Conservation (phyloP, 805 yeast genomes). For the Metschnikowia koreensis region DNA sequence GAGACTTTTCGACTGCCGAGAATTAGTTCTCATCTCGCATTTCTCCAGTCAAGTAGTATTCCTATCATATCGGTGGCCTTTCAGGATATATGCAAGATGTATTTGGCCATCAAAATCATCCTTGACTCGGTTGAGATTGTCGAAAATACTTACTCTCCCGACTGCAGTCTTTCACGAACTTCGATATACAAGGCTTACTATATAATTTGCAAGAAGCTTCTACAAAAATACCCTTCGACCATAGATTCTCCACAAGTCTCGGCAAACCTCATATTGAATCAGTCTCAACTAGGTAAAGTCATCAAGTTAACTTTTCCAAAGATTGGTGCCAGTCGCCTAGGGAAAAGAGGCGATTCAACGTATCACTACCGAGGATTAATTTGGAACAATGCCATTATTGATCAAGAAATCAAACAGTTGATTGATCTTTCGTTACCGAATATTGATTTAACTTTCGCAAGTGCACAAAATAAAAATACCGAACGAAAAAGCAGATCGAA, state of each 20-base stretch:
- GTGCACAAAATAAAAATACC: constrained; percentile 5
- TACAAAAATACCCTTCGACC: constrained; percentile 21
- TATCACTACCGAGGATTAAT: constrained; percentile 40
- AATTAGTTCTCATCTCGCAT: neutral
- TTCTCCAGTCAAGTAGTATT: neutral
- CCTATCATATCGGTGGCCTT: constrained; percentile 28
- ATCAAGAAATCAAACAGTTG: constrained; percentile 27
- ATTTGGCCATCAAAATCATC: constrained; percentile 41
- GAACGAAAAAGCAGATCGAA: neutral
- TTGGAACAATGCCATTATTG: constrained; percentile 36
- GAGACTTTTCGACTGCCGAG: neutral
- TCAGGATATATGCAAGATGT: constrained; percentile 42
- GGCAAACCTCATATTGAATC: constrained; percentile 33
- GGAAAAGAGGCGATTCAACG: constrained; percentile 42
- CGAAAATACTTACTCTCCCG: constrained; percentile 16
- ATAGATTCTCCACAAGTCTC: neutral
- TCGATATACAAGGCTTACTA: constrained; percentile 42
- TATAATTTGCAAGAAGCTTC: constrained; percentile 39
- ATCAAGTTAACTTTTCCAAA: constrained; percentile 41
- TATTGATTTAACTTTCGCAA: constrained; percentile 28
- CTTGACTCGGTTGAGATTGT: constrained; percentile 32
- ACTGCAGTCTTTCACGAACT: constrained; percentile 36
- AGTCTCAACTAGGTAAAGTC: constrained; percentile 40
- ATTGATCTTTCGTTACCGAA: constrained; percentile 34
- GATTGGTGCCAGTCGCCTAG: constrained; percentile 36